These are phyloP conservation scores for Fraxinus excelsior DNA, from an alignment of 257 asterid genomes.

Conservation along the genomic window DNA sequence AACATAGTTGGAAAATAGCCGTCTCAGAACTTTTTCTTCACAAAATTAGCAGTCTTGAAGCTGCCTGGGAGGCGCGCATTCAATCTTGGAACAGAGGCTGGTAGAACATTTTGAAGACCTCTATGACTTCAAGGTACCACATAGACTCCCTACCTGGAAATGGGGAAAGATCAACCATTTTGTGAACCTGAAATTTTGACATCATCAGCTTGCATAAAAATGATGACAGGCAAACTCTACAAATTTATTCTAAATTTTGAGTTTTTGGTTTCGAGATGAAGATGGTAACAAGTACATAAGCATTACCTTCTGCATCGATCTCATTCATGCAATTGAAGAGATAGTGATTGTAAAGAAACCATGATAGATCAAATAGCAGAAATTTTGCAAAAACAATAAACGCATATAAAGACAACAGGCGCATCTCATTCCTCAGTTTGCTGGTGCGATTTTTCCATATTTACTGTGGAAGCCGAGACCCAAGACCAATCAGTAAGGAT, in stretches of 20 bases:
- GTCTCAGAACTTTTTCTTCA: neutral
- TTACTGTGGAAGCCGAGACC: neutral
- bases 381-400: neutral
- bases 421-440: neutral
- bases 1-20: neutral
- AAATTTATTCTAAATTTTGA: neutral
- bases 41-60: neutral
- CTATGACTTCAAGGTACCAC: slow-evolving; percentile 97
- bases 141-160: slow-evolving; percentile 83
- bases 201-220: neutral
- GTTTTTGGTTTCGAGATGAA: neutral
- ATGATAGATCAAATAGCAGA: neutral
- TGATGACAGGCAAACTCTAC: neutral
- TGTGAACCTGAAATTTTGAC: slow-evolving; percentile 74
- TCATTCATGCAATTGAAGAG: neutral
- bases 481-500: neutral
- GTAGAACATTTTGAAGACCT: slow-evolving; percentile 79
- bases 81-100: slow-evolving; percentile 45
- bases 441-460: neutral
- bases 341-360: neutral
- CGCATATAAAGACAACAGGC: neutral
- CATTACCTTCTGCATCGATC: neutral
- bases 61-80: neutral
- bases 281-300: neutral
- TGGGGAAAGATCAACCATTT: slow-evolving; percentile 76